Base-by-base conservation (phyloP, 1,139 yeast species). In the Waltiozyma sp. region DNA sequence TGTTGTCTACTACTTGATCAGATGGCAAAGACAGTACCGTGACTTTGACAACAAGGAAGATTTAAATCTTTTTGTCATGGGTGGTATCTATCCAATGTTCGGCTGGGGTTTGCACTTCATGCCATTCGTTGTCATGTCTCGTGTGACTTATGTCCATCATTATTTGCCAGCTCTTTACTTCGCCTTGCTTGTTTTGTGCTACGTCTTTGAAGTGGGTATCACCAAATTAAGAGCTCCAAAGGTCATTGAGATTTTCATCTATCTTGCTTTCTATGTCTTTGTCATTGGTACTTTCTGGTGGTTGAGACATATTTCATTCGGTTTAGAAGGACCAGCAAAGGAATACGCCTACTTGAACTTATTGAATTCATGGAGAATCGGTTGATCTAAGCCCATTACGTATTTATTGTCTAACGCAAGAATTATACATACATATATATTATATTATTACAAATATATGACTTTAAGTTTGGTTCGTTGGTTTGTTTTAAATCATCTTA, bases 121-220 rank as follows among this genome's bases (percentile, higher is more conserved):
- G 52, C 94, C 94, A 19, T 83, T 83, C 54, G 77, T 77, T 5
- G 57, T 80, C 38, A 83, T 83, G 94, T 85, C 86, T 4, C 73
- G 94, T 67, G 91, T 83, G 42, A 83, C 91, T 0, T 83, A 83
- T 58, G 81, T 81, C 33, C 94, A 83, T 60, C 94, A 83, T 61
- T 83, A 83, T 57, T 75, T 80, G 45, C 94, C 94, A 6, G 89
- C 91, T 0, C 68, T 82, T 53, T 83, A 78, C 61, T 83, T 83
- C 64, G 91, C 89, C 42, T 74, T 81, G 57, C 66, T 80, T 49
- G 74, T 79, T 7, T 67, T 77, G 47, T 81, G 77, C 9, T 80
- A 72, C 54, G 70, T 74, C 45, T 59, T 80, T 35, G 88, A 83
- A 47, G 62, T 65, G 40, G 34, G 34, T 31, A 10, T 31, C 18